Conservation (phyloP, 129 eudicot genomes). For the Mikania micrantha region DNA sequence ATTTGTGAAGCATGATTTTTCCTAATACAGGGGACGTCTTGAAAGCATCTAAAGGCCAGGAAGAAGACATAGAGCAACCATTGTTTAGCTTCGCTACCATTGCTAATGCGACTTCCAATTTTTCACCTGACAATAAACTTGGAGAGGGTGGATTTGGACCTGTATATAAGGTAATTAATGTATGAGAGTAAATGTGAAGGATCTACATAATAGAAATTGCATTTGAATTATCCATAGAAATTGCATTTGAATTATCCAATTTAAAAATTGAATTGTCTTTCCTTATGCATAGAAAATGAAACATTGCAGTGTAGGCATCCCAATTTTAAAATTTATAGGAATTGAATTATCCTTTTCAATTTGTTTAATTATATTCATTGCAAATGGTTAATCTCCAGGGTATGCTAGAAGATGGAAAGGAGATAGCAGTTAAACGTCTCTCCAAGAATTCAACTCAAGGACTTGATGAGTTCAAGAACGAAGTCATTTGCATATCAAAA, state of each 20-base stretch:
- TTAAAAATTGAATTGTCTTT: background rate
- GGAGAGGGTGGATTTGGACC: slow-evolving; percentile 39
- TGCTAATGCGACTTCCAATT: slow-evolving; percentile 23
- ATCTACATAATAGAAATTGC: background rate
- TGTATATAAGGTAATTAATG: slow-evolving; percentile 28
- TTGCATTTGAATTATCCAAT: background rate
- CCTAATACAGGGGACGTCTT: background rate
- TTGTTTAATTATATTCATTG: background rate
- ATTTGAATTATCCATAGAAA: background rate
- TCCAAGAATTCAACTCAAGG: slow-evolving; percentile 27
- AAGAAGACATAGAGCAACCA: slow-evolving; percentile 17
- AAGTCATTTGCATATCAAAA: slow-evolving; percentile 26
- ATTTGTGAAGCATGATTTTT: background rate
- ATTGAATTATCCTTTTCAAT: background rate
- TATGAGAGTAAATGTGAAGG: background rate
- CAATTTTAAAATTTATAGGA: background rate
- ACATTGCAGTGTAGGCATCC: background rate
- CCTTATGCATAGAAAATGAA: background rate
- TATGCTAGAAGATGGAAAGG: slow-evolving; percentile 15
- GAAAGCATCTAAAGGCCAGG: background rate
- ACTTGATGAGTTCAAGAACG: slow-evolving; percentile 23
- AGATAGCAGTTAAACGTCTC: slow-evolving; percentile 27
- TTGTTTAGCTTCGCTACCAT: slow-evolving; percentile 22
- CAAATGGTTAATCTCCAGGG: slow-evolving; percentile 22
- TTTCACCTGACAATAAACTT: slow-evolving; percentile 20